Conservation (phyloP, 2,329 filamentous ascomycete species). For the Monosporascus sp. region DNA sequence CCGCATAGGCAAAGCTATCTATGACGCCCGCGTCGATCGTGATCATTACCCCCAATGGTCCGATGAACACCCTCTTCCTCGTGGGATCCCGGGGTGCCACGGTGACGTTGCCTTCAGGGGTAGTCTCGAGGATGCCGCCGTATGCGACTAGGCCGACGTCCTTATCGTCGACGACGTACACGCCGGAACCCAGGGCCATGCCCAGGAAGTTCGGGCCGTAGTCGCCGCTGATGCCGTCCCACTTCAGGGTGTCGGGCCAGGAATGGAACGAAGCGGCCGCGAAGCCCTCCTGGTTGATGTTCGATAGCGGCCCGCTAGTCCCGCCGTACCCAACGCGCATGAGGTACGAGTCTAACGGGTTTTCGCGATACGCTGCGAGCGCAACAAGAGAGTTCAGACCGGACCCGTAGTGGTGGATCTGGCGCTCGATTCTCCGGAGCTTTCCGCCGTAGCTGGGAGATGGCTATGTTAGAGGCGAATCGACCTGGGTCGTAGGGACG, state of each 20-base stretch:
- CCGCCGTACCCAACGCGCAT: conserved; percentile 52
- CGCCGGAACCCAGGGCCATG: conserved; percentile 41
- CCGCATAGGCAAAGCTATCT: conserved; percentile 29
- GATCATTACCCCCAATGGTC: conserved; percentile 36
- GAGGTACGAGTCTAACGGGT: conserved; percentile 42
- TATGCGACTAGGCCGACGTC: conserved; percentile 44
- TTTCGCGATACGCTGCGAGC: conserved; percentile 43
- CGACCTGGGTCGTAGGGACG: not conserved
- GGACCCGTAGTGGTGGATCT: conserved; percentile 58
- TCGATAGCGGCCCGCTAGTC: conserved; percentile 46
- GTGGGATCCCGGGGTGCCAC: conserved; percentile 42
- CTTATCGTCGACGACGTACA: conserved; percentile 42
- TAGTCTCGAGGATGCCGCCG: conserved; percentile 36
- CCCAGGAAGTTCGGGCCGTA: conserved; percentile 53
- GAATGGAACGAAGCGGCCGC: conserved; percentile 52
- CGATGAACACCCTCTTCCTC: conserved; percentile 43
- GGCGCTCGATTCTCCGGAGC: conserved; percentile 37
- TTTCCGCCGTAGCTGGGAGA: conserved; percentile 35
- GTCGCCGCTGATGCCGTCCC: conserved; percentile 54
- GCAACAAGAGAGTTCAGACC: conserved; percentile 52
- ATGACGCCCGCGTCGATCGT: conserved; percentile 40
- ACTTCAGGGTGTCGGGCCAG: conserved; percentile 48
- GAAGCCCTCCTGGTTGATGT: conserved; percentile 51
- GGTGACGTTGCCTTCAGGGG: conserved; percentile 16
- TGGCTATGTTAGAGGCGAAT: not conserved